Evolutionary conservation across 768 basidiomycete genomes (phyloP).

Genomic region (Lyophyllum decastes): DNA sequence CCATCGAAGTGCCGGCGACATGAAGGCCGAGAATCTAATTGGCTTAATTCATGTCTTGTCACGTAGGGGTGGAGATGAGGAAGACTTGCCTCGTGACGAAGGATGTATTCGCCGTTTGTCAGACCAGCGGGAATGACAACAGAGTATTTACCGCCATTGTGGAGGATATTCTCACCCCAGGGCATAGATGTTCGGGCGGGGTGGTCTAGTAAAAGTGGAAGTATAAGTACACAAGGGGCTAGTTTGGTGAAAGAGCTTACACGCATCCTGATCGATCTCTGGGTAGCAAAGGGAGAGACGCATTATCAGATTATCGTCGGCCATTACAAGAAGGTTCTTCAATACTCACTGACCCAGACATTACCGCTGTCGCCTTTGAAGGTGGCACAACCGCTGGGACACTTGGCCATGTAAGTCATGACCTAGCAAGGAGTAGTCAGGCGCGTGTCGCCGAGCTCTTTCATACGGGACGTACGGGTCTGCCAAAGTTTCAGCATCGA

Average conservation of each 20-base stretch:
- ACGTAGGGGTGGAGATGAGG: background rate
- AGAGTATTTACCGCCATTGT: conserved; percentile 31
- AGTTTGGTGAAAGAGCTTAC: conserved; percentile 1
- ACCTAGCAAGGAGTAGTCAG: conserved; percentile 11
- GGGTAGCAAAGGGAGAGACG: background rate
- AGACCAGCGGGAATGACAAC: conserved; percentile 33
- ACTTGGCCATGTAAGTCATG: conserved; percentile 24
- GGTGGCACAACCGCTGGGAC: conserved; percentile 19
- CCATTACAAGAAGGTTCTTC: background rate
- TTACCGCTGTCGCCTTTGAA: conserved; percentile 22
- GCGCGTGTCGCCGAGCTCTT: conserved; percentile 10
- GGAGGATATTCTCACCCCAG: conserved; percentile 13
- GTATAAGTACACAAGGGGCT: background rate
- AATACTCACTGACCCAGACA: conserved; percentile 13
- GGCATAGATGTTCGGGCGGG: conserved; percentile 7
- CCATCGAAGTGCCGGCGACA: conserved; percentile 32
- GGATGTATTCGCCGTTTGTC: conserved; percentile 36
- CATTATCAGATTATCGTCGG: conserved; percentile 10
- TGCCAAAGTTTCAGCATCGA: background rate
- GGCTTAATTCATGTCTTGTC: background rate
- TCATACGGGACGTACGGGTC: conserved; percentile 16
- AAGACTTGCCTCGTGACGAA: conserved; percentile 25
- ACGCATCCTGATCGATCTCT: conserved; percentile 17
- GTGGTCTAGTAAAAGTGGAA: conserved; percentile 6
- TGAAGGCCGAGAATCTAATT: conserved; percentile 35